Evolutionary conservation across 2,329 filamentous ascomycete species (phyloP).

Genomic region (Diaporthe ampelina): DNA sequence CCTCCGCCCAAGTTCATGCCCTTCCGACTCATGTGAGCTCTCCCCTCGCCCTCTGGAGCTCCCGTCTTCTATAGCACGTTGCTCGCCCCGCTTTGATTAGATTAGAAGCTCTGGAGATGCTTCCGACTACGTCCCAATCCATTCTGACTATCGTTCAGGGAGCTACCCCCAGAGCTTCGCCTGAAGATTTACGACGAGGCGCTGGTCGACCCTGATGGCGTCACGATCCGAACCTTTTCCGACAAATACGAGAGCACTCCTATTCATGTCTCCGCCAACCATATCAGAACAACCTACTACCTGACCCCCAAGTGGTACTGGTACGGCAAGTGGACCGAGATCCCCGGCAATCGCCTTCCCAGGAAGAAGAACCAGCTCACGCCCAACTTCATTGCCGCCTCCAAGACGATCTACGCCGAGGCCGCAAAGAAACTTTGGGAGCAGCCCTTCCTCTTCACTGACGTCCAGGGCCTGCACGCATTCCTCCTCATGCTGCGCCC

Average conservation of each 20-base stretch:
- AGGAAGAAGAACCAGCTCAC: neutral
- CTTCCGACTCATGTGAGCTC: constrained; percentile 30
- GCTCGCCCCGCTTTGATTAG: too few relatives aligned
- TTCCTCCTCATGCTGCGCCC: constrained; percentile 1
- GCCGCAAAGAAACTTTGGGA: neutral
- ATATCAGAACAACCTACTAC: neutral
- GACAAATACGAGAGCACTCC: neutral
- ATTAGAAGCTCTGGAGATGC: too few relatives aligned
- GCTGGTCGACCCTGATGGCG: constrained; percentile 18
- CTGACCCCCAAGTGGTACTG: neutral
- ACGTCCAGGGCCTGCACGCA: neutral
- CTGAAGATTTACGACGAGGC: constrained; percentile 22
- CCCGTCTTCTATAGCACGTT: too few relatives aligned
- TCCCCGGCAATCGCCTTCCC: neutral
- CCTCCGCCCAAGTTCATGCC: constrained; percentile 20
- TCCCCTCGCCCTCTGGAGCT: neutral
- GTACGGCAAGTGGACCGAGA: neutral
- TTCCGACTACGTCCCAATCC: neutral
- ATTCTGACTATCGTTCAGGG: neutral
- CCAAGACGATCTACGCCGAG: constrained; percentile 1
- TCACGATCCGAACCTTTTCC: constrained; percentile 1
- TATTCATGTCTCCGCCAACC: neutral
- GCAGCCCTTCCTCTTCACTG: constrained; percentile 21
- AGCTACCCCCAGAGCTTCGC: constrained; percentile 20
- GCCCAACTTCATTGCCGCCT: constrained; percentile 20